A percentile compares a stretch with the other conserved stretches of the same genome.
Conservation (phyloP, 768 basidiomycete species). For the Suillus subaureus region DNA sequence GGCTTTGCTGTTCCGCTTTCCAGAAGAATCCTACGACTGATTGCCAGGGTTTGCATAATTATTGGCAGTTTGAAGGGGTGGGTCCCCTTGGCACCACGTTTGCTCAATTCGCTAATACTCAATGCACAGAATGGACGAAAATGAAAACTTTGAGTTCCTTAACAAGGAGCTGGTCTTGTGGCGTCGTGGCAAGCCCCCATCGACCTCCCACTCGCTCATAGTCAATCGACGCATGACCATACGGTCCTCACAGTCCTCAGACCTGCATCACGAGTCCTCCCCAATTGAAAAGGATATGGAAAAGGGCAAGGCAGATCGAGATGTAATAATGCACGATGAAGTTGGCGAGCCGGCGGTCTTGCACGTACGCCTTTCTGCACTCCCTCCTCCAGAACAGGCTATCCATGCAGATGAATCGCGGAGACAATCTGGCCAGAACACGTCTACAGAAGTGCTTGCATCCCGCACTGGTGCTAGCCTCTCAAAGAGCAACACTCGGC, state of each 20-base stretch:
- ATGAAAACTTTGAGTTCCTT: conserved; percentile 56
- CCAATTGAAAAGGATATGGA: conserved; percentile 11
- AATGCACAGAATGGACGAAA: conserved; percentile 43
- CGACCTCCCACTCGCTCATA: conserved; percentile 48
- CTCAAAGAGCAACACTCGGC: conserved; percentile 20
- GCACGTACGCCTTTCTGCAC: conserved; percentile 55
- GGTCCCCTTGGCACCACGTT: conserved; percentile 21
- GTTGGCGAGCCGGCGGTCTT: conserved; percentile 50
- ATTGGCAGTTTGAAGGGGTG: conserved; percentile 73
- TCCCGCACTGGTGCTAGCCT: conserved; percentile 2
- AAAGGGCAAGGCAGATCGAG: conserved; percentile 29
- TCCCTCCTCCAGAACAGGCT: conserved; percentile 42
- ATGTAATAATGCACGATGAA: conserved; percentile 53
- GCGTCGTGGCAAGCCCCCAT: conserved; percentile 32
- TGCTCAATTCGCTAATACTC: not conserved
- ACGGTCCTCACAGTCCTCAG: conserved; percentile 48
- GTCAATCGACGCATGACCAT: conserved; percentile 57
- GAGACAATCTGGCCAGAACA: conserved; percentile 13
- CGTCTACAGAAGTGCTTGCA: conserved; percentile 16
- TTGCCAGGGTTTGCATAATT: conserved; percentile 55
- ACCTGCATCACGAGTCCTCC: conserved; percentile 9
- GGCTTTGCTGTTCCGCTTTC: conserved; percentile 55
- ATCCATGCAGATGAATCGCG: conserved; percentile 18
- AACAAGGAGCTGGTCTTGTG: conserved; percentile 37
- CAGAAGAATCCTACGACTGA: conserved; percentile 58